These are phyloP conservation scores for Trapa bicornis DNA, from an alignment of 345 rosid species.

Conservation along the genomic window DNA sequence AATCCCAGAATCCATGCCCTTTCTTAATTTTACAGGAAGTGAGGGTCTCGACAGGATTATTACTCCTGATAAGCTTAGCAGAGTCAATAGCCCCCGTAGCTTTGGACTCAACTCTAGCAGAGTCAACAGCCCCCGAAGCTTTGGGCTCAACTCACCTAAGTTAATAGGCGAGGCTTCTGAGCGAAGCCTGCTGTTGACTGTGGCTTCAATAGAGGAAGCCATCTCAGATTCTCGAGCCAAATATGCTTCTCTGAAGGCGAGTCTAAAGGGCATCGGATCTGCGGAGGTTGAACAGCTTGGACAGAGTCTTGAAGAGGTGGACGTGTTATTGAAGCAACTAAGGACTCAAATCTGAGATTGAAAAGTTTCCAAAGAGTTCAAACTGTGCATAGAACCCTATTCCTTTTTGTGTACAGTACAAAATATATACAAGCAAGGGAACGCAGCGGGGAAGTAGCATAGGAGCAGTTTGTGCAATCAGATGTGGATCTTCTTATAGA, in stretches of 20 bases:
- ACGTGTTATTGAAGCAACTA: constrained; percentile 44
- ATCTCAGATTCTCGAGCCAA: constrained; percentile 46
- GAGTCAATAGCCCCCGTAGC: too few species aligned
- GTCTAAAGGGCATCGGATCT: constrained; percentile 28
- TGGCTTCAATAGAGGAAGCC: constrained; percentile 64
- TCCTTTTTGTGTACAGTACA: constrained; percentile 7
- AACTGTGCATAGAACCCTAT: background rate
- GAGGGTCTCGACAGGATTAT: constrained; percentile 73
- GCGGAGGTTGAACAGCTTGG: constrained; percentile 35
- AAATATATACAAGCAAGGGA: background rate
- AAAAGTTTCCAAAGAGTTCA: constrained; percentile 13
- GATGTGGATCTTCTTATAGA: background rate
- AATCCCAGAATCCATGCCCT: background rate
- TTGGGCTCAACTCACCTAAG: constrained; percentile 23
- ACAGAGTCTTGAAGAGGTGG: constrained; percentile 58
- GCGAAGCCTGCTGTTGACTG: constrained; percentile 34
- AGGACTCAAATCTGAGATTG: constrained; percentile 39
- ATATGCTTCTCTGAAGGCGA: constrained; percentile 41
- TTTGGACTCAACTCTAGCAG: constrained; percentile 12
- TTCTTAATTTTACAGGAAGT: constrained; percentile 42
- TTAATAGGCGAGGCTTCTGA: constrained; percentile 14
- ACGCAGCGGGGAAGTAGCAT: background rate
- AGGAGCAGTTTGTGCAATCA: background rate
- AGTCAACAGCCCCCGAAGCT: constrained; percentile 28
- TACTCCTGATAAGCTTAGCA: constrained; percentile 28